Conservation (phyloP, 305 asterid genomes). For the Striga hermonthica region DNA sequence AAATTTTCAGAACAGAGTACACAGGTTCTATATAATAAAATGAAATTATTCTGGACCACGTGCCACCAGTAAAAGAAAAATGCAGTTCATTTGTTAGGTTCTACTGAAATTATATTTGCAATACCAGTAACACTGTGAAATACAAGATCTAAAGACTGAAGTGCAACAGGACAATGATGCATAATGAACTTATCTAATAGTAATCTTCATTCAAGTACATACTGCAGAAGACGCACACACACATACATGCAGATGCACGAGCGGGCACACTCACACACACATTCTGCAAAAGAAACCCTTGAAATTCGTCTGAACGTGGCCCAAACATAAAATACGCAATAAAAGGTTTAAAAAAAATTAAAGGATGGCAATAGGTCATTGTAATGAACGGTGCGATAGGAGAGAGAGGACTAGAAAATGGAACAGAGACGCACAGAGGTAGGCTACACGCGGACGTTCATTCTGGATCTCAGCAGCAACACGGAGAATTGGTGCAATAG, state of each 20-base stretch:
- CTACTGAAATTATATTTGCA: not conserved
- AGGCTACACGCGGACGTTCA: constrained; percentile 81
- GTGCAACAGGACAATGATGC: constrained; percentile 6
- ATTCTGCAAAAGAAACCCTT: not conserved
- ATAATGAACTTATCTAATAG: not conserved
- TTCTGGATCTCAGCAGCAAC: constrained; percentile 69
- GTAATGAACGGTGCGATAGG: not conserved
- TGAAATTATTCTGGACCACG: not conserved
- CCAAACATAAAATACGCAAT: not conserved
- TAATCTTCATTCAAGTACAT: constrained; percentile 3
- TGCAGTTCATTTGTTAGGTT: not conserved
- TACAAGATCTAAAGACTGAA: constrained; percentile 7
- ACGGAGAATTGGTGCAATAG: constrained; percentile 73
- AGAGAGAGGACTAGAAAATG: not conserved
- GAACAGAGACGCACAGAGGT: constrained; percentile 52
- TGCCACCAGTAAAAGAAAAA: constrained; percentile 11
- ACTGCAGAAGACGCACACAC: not conserved
- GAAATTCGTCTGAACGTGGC: constrained; percentile 1
- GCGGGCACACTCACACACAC: not conserved
- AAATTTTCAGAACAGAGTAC: too few relatives aligned
- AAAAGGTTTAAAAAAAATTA: not conserved
- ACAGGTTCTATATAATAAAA: not conserved
- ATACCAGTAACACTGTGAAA: not conserved
- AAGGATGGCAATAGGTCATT: constrained; percentile 8
- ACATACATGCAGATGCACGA: not conserved